Percentiles rank a stretch among this genome's conserved stretches.
phyloP scores from a whole-genome alignment of 2,329 filamentous ascomycete genomes.

The Penicillium glabrum region DNA sequence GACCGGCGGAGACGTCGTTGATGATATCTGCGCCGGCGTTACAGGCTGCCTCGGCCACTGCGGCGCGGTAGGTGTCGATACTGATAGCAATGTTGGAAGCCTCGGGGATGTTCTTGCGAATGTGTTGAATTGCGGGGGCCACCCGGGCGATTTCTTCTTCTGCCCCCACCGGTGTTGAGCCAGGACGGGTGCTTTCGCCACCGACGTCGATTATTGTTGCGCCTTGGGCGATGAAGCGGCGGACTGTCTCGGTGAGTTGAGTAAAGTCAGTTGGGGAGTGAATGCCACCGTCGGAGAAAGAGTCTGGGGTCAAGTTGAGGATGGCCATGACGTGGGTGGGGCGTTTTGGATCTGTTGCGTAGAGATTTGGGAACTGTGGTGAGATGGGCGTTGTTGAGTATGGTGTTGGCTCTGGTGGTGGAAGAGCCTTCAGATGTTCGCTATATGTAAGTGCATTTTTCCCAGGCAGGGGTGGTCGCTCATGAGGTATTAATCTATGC shows the following conservation, averaged over 20 bases:
- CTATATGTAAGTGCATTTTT: conserved; percentile 32
- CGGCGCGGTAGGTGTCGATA: conserved; percentile 88
- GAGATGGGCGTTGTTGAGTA: conserved; percentile 41
- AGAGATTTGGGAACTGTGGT: conserved; percentile 52
- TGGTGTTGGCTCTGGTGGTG: conserved; percentile 36
- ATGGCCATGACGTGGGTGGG: conserved; percentile 88
- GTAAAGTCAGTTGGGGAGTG: conserved; percentile 53
- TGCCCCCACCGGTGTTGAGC: conserved; percentile 65
- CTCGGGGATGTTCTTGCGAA: conserved; percentile 64
- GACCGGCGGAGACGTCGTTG: conserved; percentile 88
- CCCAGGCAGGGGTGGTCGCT: conserved; percentile 31
- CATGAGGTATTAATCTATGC: conserved; percentile 43
- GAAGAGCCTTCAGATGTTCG: conserved; percentile 35
- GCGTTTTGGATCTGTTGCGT: conserved; percentile 55
- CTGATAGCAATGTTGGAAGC: conserved; percentile 69
- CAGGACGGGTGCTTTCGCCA: conserved; percentile 87
- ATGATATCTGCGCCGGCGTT: conserved; percentile 83
- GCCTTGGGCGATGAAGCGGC: conserved; percentile 64
- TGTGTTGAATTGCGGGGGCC: conserved; percentile 72
- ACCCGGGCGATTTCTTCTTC: conserved; percentile 77
- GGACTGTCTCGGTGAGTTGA: conserved; percentile 59
- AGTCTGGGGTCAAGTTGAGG: conserved; percentile 91
- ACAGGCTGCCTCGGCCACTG: conserved; percentile 75
- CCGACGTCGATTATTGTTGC: conserved; percentile 89
- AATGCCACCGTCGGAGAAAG: conserved; percentile 86